phyloP scores from a whole-genome alignment of 2,329 filamentous ascomycete species.

The Colletotrichum sansevieriae region DNA sequence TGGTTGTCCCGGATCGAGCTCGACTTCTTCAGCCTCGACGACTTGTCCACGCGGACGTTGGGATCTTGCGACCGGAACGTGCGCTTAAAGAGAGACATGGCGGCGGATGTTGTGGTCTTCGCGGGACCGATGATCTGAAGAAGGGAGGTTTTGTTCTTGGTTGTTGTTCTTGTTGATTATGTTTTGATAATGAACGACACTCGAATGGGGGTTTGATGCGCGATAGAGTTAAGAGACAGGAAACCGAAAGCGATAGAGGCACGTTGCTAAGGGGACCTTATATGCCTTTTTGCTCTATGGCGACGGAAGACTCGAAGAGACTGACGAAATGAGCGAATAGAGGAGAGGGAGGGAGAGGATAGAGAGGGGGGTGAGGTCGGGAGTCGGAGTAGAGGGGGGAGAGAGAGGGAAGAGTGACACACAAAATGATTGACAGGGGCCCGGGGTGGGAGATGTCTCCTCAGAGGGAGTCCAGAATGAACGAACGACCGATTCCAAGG shows the following conservation, averaged over 20 bases:
- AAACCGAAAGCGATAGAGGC: conserved; percentile 49
- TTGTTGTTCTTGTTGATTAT: conserved; percentile 23
- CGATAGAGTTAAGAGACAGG: conserved; percentile 48
- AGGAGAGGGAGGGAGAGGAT: conserved; percentile 47
- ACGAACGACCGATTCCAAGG: conserved; percentile 60
- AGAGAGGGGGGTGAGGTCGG: conserved; percentile 47
- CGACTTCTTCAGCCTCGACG: conserved; percentile 80
- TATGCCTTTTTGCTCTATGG: conserved; percentile 35
- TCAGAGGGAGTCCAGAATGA: conserved; percentile 50
- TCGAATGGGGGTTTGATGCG: conserved; percentile 44
- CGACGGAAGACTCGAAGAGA: conserved; percentile 56
- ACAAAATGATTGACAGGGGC: conserved; percentile 63
- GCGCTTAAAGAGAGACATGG: conserved; percentile 84
- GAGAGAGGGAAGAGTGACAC: conserved; percentile 53
- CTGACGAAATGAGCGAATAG: conserved; percentile 64
- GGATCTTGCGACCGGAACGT: conserved; percentile 84
- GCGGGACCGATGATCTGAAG: conserved; percentile 24
- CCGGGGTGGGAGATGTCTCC: conserved; percentile 65
- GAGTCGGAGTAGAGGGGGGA: conserved; percentile 51
- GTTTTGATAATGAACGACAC: conserved; percentile 37
- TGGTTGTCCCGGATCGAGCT: conserved; percentile 74
- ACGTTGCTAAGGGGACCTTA: conserved; percentile 37
- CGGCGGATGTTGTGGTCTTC: conserved; percentile 49
- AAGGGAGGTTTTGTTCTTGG: conserved; percentile 10
- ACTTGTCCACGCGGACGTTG: conserved; percentile 82